These are phyloP conservation scores for Boletus coccyginus DNA, from an alignment of 768 basidiomycete genomes.

Conservation along the genomic window DNA sequence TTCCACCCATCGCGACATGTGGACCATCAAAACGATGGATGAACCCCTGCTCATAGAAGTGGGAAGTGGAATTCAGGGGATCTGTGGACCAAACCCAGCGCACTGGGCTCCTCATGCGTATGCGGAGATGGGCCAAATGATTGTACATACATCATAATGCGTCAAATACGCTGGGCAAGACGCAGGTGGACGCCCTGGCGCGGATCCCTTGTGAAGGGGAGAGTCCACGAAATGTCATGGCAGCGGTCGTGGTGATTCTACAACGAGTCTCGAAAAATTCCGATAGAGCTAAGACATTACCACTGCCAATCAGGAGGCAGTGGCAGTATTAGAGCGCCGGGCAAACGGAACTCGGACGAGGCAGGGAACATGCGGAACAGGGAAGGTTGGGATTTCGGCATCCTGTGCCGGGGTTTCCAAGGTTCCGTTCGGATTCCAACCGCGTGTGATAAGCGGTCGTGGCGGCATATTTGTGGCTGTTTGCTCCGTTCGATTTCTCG, in stretches of 20 bases:
- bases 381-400: constrained; percentile 8
- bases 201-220: background rate
- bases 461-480: constrained; percentile 23
- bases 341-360: background rate
- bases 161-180: constrained; percentile 10
- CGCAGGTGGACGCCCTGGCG: background rate
- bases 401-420: constrained; percentile 24
- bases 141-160: background rate
- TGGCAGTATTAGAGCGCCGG: constrained; percentile 16
- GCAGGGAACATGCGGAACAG: constrained; percentile 24
- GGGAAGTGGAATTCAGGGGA: background rate
- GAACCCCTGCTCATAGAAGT: background rate
- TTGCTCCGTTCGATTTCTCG: constrained; percentile 26
- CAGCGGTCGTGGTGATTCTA: background rate
- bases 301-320: too few relatives aligned
- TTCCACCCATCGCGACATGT: background rate
- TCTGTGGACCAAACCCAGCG: background rate
- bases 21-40: background rate
- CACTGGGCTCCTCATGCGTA: background rate
- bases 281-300: background rate
- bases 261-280: background rate
- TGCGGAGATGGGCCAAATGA: background rate
- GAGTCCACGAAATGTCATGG: background rate
- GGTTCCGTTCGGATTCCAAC: constrained; percentile 24
- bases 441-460: constrained; percentile 16